Base-by-base conservation (phyloP, 345 rosid genomes). In the Gossypium ekmanianum region DNA sequence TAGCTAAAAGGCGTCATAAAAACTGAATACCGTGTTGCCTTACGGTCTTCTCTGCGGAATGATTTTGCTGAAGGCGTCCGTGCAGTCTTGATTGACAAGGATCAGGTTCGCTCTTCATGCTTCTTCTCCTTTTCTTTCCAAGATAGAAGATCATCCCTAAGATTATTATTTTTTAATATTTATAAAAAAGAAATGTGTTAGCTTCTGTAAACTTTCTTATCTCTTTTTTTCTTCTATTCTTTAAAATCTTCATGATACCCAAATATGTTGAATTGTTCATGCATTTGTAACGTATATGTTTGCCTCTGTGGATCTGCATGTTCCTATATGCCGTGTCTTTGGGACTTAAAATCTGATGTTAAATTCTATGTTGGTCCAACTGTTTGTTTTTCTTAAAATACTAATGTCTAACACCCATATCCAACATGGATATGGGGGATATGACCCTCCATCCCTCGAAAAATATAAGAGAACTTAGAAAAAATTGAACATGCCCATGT, bases 1-100 rank as follows among this genome's bases (percentile, higher is more conserved):
- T 82, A 91, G 98, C 85, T 92, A 76, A 83, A 26, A 2, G 93
- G 87, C 27, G 97, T 94, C 72, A 94, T 94, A 97, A 92, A 85
- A 84, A 83, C 84, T 7, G 97, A 94, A 79, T 92, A 92, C 83
- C 91, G 95, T 74, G 83, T 92, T 77, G 95, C 97, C 34, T 22
- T 94, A 55, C 86, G 94, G 75, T 85, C 94, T 52, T 91, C 91
- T 34, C 74, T 91, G 74, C 80, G 94, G 14, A 41, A 73, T 79
- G 97, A 91, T 83, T 94, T 92, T 75, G 79, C 87, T 76, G 97
- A 94, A 89, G 97, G 98, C 58, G 97, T 94, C 66, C 87, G 98
- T 75, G 97, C 98, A 79, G 91, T 92, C 74, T 83, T 94, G 87
- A 83, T 92, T 72, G 97, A 94, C 90, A 92, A 91, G 84, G 97